Evolutionary conservation across 768 basidiomycete genomes (phyloP).

Genomic region (Boletus reticulatus): DNA sequence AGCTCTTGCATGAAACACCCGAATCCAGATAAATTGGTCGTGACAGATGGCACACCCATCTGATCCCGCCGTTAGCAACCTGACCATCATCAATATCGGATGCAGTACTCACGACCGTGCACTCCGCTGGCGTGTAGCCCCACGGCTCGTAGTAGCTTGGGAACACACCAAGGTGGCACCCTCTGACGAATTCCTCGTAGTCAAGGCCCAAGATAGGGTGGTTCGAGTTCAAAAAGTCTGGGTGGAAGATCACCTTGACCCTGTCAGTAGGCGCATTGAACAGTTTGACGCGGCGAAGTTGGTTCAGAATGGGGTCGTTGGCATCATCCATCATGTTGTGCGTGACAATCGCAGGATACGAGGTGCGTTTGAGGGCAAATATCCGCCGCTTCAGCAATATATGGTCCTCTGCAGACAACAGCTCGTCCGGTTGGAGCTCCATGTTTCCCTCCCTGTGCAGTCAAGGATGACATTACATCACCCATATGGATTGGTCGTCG

Average conservation of each 20-base stretch:
- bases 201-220: constrained; percentile 97
- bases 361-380: constrained; percentile 92
- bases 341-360: constrained; percentile 94
- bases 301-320: constrained; percentile 90
- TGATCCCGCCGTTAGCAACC: constrained; percentile 27
- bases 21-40: constrained; percentile 97
- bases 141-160: constrained; percentile 97
- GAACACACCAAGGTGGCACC: constrained; percentile 98
- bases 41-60: constrained; percentile 98
- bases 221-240: constrained; percentile 96
- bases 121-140: constrained; percentile 97
- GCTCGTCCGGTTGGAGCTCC: constrained; percentile 67
- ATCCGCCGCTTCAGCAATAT: constrained; percentile 94
- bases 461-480: not conserved
- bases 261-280: constrained; percentile 89
- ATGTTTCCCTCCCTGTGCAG: constrained; percentile 63
- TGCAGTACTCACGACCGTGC: constrained; percentile 79
- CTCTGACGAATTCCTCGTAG: constrained; percentile 98
- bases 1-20: constrained; percentile 99
- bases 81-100: not conserved
- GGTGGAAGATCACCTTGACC: constrained; percentile 98
- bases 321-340: constrained; percentile 98
- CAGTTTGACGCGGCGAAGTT: constrained; percentile 89
- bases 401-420: constrained; percentile 90
- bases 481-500: not conserved